phyloP scores from a whole-genome alignment of 306 rosid species.

The Arachis hypogaea region DNA sequence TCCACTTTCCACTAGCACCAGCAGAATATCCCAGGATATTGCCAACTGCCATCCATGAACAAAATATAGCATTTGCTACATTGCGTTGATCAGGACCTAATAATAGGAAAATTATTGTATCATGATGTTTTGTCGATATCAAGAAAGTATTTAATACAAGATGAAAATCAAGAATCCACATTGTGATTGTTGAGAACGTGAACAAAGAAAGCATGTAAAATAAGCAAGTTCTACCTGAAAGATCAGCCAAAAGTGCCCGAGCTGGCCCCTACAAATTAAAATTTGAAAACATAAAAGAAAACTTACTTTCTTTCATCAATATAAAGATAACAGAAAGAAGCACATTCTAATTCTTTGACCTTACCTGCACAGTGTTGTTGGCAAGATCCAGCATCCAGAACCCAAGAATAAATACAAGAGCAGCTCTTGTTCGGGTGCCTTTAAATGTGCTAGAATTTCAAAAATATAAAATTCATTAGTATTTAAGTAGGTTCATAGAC shows the following conservation, averaged over 20 bases:
- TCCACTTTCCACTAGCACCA: slow-evolving; percentile 97
- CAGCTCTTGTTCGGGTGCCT: slow-evolving; percentile 94
- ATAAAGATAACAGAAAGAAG: slow-evolving; percentile 14
- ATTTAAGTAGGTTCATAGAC: slow-evolving; percentile 16
- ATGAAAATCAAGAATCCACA: slow-evolving; percentile 36
- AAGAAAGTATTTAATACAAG: not conserved
- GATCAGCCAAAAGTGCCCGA: slow-evolving; percentile 98
- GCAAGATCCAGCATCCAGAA: slow-evolving; percentile 99
- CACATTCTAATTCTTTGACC: slow-evolving; percentile 34
- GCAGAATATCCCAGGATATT: slow-evolving; percentile 95
- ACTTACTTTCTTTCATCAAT: slow-evolving; percentile 25
- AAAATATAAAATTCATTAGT: slow-evolving; percentile 40
- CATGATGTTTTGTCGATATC: slow-evolving; percentile 20
- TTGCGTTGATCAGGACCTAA: slow-evolving; percentile 94
- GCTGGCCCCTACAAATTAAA: slow-evolving; percentile 88
- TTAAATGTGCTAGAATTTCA: slow-evolving; percentile 65
- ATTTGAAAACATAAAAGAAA: slow-evolving; percentile 25
- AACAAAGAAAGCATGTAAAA: slow-evolving; percentile 22
- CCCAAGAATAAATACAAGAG: slow-evolving; percentile 83
- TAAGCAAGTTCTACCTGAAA: slow-evolving; percentile 62
- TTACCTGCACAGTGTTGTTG: slow-evolving; percentile 96
- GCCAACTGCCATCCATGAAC: slow-evolving; percentile 99
- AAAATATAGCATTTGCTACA: slow-evolving; percentile 90
- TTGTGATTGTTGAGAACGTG: slow-evolving; percentile 25
- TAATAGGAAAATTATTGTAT: slow-evolving; percentile 17